Percentiles rank a stretch among this genome's conserved stretches.
Evolutionary conservation across 225 moss, liverwort and hornwort species (phyloP).

Genomic region (Pleurozium schreberi): DNA sequence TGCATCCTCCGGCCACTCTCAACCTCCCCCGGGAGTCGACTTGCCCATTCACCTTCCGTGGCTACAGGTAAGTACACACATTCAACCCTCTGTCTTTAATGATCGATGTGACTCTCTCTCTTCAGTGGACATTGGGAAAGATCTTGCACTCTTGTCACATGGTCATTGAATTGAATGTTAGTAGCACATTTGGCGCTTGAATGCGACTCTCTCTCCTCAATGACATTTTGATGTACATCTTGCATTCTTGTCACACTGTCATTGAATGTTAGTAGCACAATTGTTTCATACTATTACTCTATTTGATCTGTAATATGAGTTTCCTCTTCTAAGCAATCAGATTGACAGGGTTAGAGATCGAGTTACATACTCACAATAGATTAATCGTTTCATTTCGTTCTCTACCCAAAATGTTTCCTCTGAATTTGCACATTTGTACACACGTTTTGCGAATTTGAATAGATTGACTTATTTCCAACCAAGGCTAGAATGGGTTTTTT

Average conservation of each 20-base stretch:
- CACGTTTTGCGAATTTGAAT: too few species aligned
- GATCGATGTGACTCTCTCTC: too few species aligned
- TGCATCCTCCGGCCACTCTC: conserved; percentile 42
- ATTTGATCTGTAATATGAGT: background rate
- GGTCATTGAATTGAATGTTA: background rate
- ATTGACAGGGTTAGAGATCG: background rate
- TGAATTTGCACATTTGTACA: background rate
- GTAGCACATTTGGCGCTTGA: too few species aligned
- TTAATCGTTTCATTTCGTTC: background rate
- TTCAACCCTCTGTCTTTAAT: too few species aligned
- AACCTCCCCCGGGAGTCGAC: conserved; percentile 39
- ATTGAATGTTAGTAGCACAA: background rate
- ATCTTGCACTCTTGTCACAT: background rate
- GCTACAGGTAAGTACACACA: background rate
- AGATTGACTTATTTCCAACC: too few species aligned
- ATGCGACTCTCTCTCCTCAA: background rate
- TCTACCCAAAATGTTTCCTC: background rate
- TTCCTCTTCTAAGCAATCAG: background rate
- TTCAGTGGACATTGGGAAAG: background rate
- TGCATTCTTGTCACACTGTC: background rate
- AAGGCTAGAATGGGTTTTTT: too few species aligned
- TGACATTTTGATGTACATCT: too few species aligned
- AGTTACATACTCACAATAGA: background rate
- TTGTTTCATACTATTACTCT: background rate
- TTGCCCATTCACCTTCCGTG: conserved; percentile 12